Evolutionary conservation across 2,329 filamentous ascomycete genomes (phyloP).

Genomic region (Rhytidhysteron rufulum): DNA sequence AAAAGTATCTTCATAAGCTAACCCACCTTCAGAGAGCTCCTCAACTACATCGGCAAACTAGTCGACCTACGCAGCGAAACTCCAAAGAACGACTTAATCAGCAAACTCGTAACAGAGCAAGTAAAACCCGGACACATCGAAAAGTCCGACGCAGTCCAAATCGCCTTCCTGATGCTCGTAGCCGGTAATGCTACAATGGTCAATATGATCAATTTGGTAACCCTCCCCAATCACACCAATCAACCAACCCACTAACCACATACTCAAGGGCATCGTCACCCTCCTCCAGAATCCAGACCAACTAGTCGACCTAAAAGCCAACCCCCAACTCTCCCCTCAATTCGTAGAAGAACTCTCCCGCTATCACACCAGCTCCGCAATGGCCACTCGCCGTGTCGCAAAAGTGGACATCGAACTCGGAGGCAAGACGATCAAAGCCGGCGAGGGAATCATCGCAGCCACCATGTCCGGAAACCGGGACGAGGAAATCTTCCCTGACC

Average conservation of each 20-base stretch:
- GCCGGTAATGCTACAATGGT: slow-evolving; percentile 53
- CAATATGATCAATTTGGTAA: slow-evolving; percentile 47
- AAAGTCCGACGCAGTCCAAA: slow-evolving; percentile 36
- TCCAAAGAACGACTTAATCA: slow-evolving; percentile 46
- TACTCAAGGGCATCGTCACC: slow-evolving; percentile 41
- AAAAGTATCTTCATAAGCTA: neutral
- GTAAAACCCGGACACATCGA: slow-evolving; percentile 27
- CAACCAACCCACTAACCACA: neutral
- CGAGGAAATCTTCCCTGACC: slow-evolving; percentile 31
- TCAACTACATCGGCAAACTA: slow-evolving; percentile 44
- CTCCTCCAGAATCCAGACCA: slow-evolving; percentile 44
- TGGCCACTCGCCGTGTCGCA: slow-evolving; percentile 47
- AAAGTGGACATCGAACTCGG: slow-evolving; percentile 46
- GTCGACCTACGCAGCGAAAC: slow-evolving; percentile 39
- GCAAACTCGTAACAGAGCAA: slow-evolving; percentile 31
- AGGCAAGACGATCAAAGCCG: slow-evolving; percentile 41
- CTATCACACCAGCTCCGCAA: slow-evolving; percentile 46
- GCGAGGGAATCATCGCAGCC: slow-evolving; percentile 47
- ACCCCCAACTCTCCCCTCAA: slow-evolving; percentile 33
- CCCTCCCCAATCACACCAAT: neutral
- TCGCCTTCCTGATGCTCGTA: slow-evolving; percentile 49
- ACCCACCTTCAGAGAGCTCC: slow-evolving; percentile 33
- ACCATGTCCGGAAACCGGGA: slow-evolving; percentile 49
- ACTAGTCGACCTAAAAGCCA: slow-evolving; percentile 38
- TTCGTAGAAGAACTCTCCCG: slow-evolving; percentile 51